Evolutionary conservation across 2,329 filamentous ascomycete species (phyloP).

Genomic region (Verticillium nubilum): DNA sequence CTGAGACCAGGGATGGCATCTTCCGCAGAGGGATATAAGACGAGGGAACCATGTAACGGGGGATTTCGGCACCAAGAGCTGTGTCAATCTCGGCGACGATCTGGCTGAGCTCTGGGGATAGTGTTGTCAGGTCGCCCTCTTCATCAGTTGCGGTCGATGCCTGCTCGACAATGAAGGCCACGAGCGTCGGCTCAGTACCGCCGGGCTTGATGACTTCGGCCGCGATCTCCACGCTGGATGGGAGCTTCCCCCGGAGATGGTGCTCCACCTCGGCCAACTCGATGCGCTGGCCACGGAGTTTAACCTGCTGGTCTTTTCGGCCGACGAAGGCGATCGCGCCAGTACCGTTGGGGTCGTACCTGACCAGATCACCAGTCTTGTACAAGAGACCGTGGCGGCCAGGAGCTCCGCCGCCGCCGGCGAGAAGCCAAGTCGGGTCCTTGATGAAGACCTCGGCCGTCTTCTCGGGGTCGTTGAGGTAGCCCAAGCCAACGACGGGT

Average conservation of each 20-base stretch:
- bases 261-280: constrained; percentile 53
- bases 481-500: constrained; percentile 57
- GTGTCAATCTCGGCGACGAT: constrained; percentile 24
- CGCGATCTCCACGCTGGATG: constrained; percentile 34
- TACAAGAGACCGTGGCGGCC: constrained; percentile 44
- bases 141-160: constrained; percentile 17
- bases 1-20: constrained; percentile 43
- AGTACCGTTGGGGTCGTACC: constrained; percentile 46
- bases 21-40: constrained; percentile 36
- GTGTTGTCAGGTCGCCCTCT: constrained; percentile 17
- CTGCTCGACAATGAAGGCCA: constrained; percentile 36
- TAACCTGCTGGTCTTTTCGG: constrained; percentile 63
- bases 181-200: constrained; percentile 36
- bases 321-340: constrained; percentile 53
- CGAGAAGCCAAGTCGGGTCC: constrained; percentile 45
- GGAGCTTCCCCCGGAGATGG: constrained; percentile 39
- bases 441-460: constrained; percentile 53
- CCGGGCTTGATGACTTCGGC: constrained; percentile 44
- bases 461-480: constrained; percentile 52
- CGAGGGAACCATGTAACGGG: constrained; percentile 42
- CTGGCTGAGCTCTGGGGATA: constrained; percentile 24
- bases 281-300: constrained; percentile 60
- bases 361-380: constrained; percentile 55
- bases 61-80: constrained; percentile 26
- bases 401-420: constrained; percentile 24